These are phyloP conservation scores for Sonneratia alba DNA, from an alignment of 345 rosid genomes.

Conservation along the genomic window DNA sequence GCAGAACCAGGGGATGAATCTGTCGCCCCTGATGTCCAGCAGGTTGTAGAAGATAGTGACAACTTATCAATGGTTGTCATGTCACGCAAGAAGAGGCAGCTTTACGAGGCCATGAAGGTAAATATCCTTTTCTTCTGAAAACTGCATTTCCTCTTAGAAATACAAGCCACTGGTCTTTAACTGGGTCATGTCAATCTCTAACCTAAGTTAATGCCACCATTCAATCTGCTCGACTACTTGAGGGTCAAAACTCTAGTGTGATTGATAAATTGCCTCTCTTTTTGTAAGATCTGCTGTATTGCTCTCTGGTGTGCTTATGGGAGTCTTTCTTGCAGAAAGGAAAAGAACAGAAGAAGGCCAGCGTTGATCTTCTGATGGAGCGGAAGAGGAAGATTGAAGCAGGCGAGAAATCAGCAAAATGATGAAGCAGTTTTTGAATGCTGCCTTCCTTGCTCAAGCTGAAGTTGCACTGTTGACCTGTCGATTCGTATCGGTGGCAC, in stretches of 20 bases:
- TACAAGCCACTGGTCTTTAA: too few species aligned
- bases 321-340: conserved; percentile 25
- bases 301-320: not conserved
- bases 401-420: conserved; percentile 18
- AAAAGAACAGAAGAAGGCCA: conserved; percentile 29
- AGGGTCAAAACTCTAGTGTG: not conserved
- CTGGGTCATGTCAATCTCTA: too few species aligned
- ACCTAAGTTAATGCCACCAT: not conserved
- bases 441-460: not conserved
- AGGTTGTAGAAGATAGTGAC: conserved; percentile 32
- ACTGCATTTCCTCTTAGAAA: too few species aligned
- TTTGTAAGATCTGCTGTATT: not conserved
- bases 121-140: not conserved
- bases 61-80: conserved; percentile 29
- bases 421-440: conserved; percentile 7
- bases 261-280: not conserved
- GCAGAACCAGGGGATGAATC: conserved; percentile 27
- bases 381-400: conserved; percentile 37
- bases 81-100: conserved; percentile 62
- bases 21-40: conserved; percentile 20
- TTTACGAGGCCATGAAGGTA: conserved; percentile 64
- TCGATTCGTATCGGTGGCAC: not conserved
- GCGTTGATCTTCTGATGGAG: conserved; percentile 36
- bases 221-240: not conserved
- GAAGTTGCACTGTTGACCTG: not conserved